Conservation (phyloP, 257 asterid species). For the Solanum bulbocastanum region DNA sequence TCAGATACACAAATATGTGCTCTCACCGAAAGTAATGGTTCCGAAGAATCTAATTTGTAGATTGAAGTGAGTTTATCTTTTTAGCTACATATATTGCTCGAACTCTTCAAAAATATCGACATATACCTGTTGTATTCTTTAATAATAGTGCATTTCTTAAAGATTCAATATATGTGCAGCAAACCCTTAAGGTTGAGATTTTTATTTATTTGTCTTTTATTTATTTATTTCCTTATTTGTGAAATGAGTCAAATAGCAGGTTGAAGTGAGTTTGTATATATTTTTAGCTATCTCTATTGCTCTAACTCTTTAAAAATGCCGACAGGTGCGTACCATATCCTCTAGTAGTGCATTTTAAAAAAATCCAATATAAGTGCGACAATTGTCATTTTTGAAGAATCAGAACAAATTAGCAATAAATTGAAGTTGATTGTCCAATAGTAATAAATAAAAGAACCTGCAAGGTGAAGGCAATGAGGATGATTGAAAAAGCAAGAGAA, state of each 20-base stretch:
- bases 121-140: no score
- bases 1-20: neutral
- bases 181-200: neutral
- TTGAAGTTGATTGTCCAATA: neutral
- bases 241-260: neutral
- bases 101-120: no score
- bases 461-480: conserved; percentile 25
- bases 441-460: conserved; percentile 13
- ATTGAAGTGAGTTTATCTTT: no score
- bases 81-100: no score
- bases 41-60: neutral
- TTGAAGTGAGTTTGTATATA: neutral
- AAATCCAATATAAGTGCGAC: neutral
- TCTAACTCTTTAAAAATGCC: neutral
- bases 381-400: neutral
- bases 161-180: no score
- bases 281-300: neutral
- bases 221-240: neutral
- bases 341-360: neutral
- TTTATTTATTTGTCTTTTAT: neutral
- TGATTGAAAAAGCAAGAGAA: conserved; percentile 25
- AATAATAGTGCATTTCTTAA: no score
- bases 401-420: neutral
- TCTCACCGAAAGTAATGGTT: neutral
- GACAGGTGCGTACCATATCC: neutral